Evolutionary conservation across 2,329 filamentous ascomycete genomes (phyloP).

Genomic region (Fusarium oxysporum): DNA sequence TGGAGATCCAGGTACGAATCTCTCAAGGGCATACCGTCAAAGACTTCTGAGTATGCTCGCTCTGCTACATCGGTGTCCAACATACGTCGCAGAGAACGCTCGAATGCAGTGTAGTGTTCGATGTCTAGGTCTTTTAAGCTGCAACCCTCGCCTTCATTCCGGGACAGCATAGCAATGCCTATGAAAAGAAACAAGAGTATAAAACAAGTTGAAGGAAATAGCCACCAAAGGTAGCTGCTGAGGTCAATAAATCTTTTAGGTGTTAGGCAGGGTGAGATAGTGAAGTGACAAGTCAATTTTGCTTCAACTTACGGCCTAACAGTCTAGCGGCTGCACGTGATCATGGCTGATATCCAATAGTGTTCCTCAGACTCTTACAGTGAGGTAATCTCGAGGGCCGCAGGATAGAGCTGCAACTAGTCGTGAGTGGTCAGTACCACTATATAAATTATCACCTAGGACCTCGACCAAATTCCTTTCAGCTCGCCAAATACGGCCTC

Average conservation of each 20-base stretch:
- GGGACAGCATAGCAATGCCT: background rate
- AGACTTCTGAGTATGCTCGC: background rate
- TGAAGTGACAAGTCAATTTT: background rate
- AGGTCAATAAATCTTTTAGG: accelerated
- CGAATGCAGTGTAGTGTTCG: background rate
- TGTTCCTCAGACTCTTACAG: background rate
- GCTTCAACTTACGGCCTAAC: background rate
- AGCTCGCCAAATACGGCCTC: background rate
- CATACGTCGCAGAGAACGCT: background rate
- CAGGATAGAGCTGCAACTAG: no score
- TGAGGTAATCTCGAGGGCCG: no score
- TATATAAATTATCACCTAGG: no score
- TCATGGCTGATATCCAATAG: background rate
- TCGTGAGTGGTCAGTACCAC: no score
- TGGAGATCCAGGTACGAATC: background rate
- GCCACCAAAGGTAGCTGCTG: accelerated
- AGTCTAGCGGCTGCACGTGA: background rate
- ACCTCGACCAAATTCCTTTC: no score
- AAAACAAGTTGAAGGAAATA: accelerated
- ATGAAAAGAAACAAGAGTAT: background rate
- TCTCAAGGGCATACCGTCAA: background rate
- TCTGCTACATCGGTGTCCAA: background rate
- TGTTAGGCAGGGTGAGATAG: background rate
- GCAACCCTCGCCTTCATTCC: background rate
- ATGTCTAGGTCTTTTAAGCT: background rate